Evolutionary conservation across 352 stramenopile genomes (phyloP).

Genomic region (Phytophthora kernoviae): DNA sequence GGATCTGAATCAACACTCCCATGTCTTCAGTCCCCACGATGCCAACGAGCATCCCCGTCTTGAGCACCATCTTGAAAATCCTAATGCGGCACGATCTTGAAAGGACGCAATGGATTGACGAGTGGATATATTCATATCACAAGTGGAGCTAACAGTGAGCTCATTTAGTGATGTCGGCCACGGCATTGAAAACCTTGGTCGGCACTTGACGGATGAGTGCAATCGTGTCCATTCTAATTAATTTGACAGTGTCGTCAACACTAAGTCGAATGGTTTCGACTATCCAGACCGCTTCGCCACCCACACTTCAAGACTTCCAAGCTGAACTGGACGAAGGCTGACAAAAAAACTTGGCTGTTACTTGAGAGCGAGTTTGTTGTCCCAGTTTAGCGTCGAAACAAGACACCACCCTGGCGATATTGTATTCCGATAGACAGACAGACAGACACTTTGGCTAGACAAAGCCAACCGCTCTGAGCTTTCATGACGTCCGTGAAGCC

Average conservation of each 20-base stretch:
- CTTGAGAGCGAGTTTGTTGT: neutral
- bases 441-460: slow-evolving; percentile 3
- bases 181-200: too few relatives aligned
- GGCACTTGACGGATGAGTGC: too few relatives aligned
- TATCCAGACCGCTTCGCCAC: too few relatives aligned
- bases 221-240: too few relatives aligned
- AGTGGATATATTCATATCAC: too few relatives aligned
- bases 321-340: neutral
- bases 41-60: slow-evolving; percentile 62
- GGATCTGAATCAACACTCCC: slow-evolving; percentile 68
- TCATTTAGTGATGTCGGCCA: too few relatives aligned
- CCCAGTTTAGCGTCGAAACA: neutral
- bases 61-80: slow-evolving; percentile 39
- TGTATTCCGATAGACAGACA: neutral
- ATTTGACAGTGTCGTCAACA: too few relatives aligned
- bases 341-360: slow-evolving; percentile 1
- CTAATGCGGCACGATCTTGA: slow-evolving; percentile 8
- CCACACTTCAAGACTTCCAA: too few relatives aligned
- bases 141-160: too few relatives aligned
- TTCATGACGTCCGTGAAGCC: slow-evolving; percentile 39
- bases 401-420: neutral
- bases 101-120: neutral
- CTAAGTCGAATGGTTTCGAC: neutral
- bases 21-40: slow-evolving; percentile 58
- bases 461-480: neutral